These are phyloP conservation scores for Oropetium thomaeum DNA, from an alignment of 176 grass and related monocot species.

Conservation along the genomic window DNA sequence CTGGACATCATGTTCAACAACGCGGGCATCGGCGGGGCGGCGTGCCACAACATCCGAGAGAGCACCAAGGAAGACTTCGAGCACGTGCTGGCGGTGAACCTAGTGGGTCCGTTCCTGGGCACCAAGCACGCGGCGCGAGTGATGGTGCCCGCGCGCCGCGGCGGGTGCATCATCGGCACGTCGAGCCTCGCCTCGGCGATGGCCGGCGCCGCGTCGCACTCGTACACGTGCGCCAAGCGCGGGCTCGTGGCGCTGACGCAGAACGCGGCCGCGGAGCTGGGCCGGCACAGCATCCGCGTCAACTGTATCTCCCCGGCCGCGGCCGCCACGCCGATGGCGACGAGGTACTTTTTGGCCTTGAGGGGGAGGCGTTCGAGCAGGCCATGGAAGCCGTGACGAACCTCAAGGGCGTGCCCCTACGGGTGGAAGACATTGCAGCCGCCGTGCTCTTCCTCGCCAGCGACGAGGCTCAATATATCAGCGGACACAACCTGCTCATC, in stretches of 20 bases:
- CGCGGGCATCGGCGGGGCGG: slow-evolving; percentile 62
- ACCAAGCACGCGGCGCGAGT: slow-evolving; percentile 69
- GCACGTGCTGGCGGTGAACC: slow-evolving; percentile 42
- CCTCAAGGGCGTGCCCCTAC: slow-evolving; percentile 44
- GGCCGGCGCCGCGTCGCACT: not conserved
- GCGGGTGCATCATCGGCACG: slow-evolving; percentile 53
- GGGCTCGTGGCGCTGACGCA: not conserved
- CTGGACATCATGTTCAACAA: slow-evolving; percentile 75
- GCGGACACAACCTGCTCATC: slow-evolving; percentile 53
- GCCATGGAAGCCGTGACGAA: slow-evolving; percentile 25
- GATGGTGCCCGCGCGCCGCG: slow-evolving; percentile 40
- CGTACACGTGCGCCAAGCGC: not conserved
- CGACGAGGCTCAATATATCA: slow-evolving; percentile 50
- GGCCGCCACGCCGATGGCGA: slow-evolving; percentile 21
- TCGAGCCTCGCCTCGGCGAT: slow-evolving; percentile 14
- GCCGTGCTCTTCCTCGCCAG: slow-evolving; percentile 53
- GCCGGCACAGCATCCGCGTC: slow-evolving; percentile 10
- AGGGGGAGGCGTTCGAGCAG: slow-evolving; percentile 38
- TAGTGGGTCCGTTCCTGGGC: slow-evolving; percentile 18
- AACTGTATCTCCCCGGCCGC: not conserved
- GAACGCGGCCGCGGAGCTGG: not conserved
- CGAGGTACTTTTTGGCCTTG: too few species aligned
- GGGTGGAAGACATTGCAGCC: slow-evolving; percentile 42
- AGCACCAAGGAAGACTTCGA: slow-evolving; percentile 14
- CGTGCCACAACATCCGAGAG: not conserved